Conservation (phyloP, 331 rosid species). For the Malus hybrid region DNA sequence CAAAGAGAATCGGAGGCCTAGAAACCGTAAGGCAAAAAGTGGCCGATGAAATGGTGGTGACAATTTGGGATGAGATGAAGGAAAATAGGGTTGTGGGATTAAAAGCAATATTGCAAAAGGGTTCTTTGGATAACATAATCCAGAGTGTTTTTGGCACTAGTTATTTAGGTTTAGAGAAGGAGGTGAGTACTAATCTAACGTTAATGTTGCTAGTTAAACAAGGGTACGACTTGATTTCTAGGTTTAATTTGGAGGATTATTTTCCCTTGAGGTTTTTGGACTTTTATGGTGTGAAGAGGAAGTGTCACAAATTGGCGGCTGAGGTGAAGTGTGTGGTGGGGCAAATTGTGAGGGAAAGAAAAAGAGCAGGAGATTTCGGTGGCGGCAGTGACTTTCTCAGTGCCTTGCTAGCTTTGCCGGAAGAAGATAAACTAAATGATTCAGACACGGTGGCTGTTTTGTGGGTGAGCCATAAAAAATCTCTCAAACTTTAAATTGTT, state of each 20-base stretch:
- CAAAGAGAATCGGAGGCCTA: constrained; percentile 40
- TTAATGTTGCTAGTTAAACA: constrained; percentile 53
- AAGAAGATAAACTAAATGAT: constrained; percentile 47
- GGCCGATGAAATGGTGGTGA: constrained; percentile 40
- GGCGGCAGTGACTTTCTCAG: constrained; percentile 60
- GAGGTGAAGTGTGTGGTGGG: constrained; percentile 43
- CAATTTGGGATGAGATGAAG: constrained; percentile 28
- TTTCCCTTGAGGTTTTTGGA: constrained; percentile 60
- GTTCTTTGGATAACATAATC: constrained; percentile 52
- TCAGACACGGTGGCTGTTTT: constrained; percentile 72
- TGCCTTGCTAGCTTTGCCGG: constrained; percentile 55
- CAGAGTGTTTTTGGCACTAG: constrained; percentile 71
- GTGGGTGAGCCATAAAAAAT: constrained; percentile 49
- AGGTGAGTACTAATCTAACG: constrained; percentile 3
- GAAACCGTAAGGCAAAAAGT: constrained; percentile 45
- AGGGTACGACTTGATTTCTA: constrained; percentile 64
- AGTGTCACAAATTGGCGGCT: constrained; percentile 55
- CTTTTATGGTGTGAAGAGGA: constrained; percentile 69
- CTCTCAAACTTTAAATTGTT: neutral
- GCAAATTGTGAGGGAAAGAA: constrained; percentile 48
- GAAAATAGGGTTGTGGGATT: constrained; percentile 45
- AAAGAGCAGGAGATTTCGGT: constrained; percentile 4
- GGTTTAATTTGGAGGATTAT: constrained; percentile 71
- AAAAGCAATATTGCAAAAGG: constrained; percentile 47
- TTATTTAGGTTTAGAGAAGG: constrained; percentile 10